Base-by-base conservation (phyloP, 1,284 basidiomycete genomes). In the Trichosporon inkin region DNA sequence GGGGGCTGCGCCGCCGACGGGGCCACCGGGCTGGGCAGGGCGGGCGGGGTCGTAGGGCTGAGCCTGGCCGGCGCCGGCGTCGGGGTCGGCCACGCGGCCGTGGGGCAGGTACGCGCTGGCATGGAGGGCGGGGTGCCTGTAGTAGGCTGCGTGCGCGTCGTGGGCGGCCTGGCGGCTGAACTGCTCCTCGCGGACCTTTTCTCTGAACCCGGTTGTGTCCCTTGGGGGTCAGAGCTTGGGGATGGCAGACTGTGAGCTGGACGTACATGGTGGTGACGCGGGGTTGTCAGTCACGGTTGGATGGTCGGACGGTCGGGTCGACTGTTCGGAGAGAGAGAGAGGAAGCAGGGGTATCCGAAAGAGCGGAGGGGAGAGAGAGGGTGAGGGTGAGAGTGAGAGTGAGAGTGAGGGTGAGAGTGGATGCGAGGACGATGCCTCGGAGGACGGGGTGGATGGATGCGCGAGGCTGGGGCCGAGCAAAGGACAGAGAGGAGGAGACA, bases 111-210 rank as follows among this genome's bases (percentile, higher is more conserved):
- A 74, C 17, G 68, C 68, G 63, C 70, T 68, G 10, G 71, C 53
- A 56, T 76, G 74, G 10, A 75, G 63, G 7, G 57, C 34, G 2
- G 73, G 74, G 53, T 76, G 74, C 16, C 71, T 67, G 61, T 76
- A 76, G 66, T 76, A 76, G 11, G 68, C 68, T 3, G 72, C 70
- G 55, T 69, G 72, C 3, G 74, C 73, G 10, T 69, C 68, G 1
- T 70, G 71, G 4, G 74, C 74, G 2, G 74, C 74, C 14, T 64
- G 41, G 36, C 73, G 68, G n/a, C 66, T 62, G 20, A 71, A 59
- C 28, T 72, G 69, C 62, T 76, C 74, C 22, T 71, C 71, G 19
- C 67, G 67, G 56, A 67, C 65, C 39, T 44, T 37, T 10, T 63
- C 55, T 14, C 41, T 40, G 10, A 56, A 39, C 10, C 62, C 61